Evolutionary conservation across 192 early-diverging fungal species (phyloP), one percentile per base, ranked within the genome.

Genomic region (Coemansia sp.): DNA sequence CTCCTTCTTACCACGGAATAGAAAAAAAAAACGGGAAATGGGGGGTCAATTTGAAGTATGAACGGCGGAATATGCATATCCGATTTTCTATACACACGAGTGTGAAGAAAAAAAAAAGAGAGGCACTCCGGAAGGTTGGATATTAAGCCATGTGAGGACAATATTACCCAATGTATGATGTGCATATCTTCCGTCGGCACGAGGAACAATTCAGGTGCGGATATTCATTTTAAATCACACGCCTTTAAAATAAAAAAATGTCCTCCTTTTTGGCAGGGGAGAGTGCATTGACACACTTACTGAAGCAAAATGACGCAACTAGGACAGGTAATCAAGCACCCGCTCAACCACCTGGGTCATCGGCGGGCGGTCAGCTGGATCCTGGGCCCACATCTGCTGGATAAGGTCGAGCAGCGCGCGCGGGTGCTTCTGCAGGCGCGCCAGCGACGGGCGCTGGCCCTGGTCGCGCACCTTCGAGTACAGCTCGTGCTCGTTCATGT

Each of bases 281-380:
- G 35, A 40, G n/a, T 12, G n/a, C 12, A 40, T 40, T 16, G 35
- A 40, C 35, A 40, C 35, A 16, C 35, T 40, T 40, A 16, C 25
- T 49, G 6, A 6, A 25, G 35, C 35, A 38, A 57, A 57, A 38
- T 45, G 35, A 43, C 29, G 23, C 11, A 45, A 31, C 69, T 72
- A 87, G 18, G 81, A 77, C 58, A 89, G 67, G 50, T 86, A 89
- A 19, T 87, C 77, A 33, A 82, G 73, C n/a, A 90, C 73, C 29
- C 81, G 74, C 57, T 90, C 88, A 8, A 90, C 85, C 19, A 90
- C 88, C 77, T 82, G 70, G 4, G 78, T 82, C 88, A 90, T 90
- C 12, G 85, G 78, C 10, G 87, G 88, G 33, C 88, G 62, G 71
- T 83, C 67, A 7, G 42, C 68, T 18, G 86, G 81, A 43, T 83